Base-by-base conservation (phyloP, 192 early-diverging fungal genomes). In the Haplosporangium gracile region DNA sequence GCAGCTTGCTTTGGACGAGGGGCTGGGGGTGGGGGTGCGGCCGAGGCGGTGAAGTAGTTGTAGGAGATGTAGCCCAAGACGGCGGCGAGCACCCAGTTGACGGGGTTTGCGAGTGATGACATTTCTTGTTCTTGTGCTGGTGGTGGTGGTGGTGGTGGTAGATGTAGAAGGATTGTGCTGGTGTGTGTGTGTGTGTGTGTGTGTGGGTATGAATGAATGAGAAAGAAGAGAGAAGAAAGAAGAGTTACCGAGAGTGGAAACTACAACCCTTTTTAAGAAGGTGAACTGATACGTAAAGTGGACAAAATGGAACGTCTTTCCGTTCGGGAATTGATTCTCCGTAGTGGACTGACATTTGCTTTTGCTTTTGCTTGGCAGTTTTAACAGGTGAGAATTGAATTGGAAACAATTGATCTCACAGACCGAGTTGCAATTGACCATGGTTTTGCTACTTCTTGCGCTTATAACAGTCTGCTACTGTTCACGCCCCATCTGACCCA, bases 21-120 rank as follows among this genome's bases (percentile, higher is more conserved):
- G 7, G 89, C 68, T 34, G 76, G 43, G 34, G 81, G 82, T 43
- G 71, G 76, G 16, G 76, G 74, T 36, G 78, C 77, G 9, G 78
- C 68, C 36, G 72, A 60, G 22, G 88, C 51, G 11, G 80, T 77
- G n/a, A 90, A 88, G 72, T 90, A 93, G 36, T 88, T 91, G 53
- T 87, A 85, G 20, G 90, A 82, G 45, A 94, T 77, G 82, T 93
- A 94, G n/a, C 90, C 83, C 16, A 92, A 81, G 47, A 94, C 90
- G 29, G 89, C 89, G 24, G 88, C 85, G n/a, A 95, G 87, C 38
- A 90, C 88, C 94, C 94, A 95, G 85, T 95, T 95, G 70, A 95
- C 74, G 42, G 94, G 94, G 84, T 95, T 95, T 26, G 79, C 45
- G 24, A 86, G 51, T 32, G 75, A 29, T 39, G 84, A 81, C 79